These are phyloP conservation scores for Nothophaeocryptopus gaeumannii DNA, from an alignment of 2,329 filamentous ascomycete species.

Conservation along the genomic window DNA sequence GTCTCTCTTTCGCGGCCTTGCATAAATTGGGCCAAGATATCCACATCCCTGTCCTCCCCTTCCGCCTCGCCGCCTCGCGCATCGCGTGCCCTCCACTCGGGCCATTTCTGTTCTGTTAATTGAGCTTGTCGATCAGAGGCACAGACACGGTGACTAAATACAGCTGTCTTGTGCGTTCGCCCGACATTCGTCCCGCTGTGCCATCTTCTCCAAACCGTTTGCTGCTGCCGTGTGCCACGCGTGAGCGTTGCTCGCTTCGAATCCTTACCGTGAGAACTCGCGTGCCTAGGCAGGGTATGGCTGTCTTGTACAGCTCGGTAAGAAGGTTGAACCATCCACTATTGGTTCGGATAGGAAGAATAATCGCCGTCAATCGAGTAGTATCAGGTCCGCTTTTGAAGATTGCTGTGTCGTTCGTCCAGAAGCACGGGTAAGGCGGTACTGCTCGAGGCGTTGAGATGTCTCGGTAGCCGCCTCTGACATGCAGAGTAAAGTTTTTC, in stretches of 20 bases:
- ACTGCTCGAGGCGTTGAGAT: background rate
- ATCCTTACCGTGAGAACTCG: background rate
- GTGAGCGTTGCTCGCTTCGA: background rate
- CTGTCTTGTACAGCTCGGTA: background rate
- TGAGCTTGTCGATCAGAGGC: background rate
- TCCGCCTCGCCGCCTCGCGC: background rate
- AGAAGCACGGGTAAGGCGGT: background rate
- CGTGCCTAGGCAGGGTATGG: too few species aligned
- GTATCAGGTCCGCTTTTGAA: background rate
- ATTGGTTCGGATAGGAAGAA: background rate
- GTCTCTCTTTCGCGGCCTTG: background rate
- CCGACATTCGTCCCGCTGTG: background rate
- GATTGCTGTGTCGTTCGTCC: too few species aligned
- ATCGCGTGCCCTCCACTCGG: background rate
- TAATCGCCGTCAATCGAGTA: background rate
- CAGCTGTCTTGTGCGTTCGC: background rate
- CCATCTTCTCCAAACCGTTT: too few species aligned
- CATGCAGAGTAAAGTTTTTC: slow-evolving; percentile 1
- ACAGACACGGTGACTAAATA: background rate
- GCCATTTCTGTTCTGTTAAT: background rate
- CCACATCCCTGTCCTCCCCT: background rate
- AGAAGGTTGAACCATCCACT: background rate
- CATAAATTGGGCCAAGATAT: background rate
- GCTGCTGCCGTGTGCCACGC: background rate
- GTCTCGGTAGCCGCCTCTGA: slow-evolving; percentile 2